Base-by-base conservation (phyloP, 768 basidiomycete genomes). In the Suillus ampliporus region DNA sequence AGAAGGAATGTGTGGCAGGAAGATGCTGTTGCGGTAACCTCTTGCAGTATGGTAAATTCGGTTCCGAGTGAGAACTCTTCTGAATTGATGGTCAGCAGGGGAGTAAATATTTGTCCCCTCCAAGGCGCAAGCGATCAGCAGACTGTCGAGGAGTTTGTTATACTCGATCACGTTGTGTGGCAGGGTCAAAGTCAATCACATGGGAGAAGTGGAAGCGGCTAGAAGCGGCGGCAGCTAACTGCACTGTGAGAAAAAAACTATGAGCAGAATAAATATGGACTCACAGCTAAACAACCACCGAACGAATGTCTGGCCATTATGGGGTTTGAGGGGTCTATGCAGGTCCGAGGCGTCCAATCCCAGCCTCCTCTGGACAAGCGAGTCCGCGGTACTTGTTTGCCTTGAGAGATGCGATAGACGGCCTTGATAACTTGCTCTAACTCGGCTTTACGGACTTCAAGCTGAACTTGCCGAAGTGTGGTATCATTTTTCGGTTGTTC, bases 21-120 rank as follows among this genome's bases (percentile, higher is more conserved):
- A 43, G 52, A 19, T 17, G 52, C 35, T 23, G 17, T 64, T n/a
- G 72, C 62, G 4, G 72, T 66, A 41, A 80, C 71, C 34, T 71
- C 62, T 11, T 74, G 62, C 43, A 82, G 67, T 34, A 74, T 70
- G 9, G 58, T 31, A 64, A 78, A 82, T 59, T 82, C 73, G 4
- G 62, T 61, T 65, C 78, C 78, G 9, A 71, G 67, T 2, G 77
- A 75, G 65, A 79, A 80, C 41, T 80, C 80, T 23, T 78, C 75
- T 3, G 78, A 79, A 64, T 80, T 80, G 69, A 82, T 70, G 13
- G 77, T 76, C n/a, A 81, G 72, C 11, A 79, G 65, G 1, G 78
- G 79, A 14, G 71, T 70, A 43, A 71, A 68, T 13, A 73, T 65
- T 19, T 57, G 54, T 44, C 62, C 67, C n/a, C 54, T 64, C 71